These are phyloP conservation scores for Micractinium sp. DNA, from an alignment of 139 green algal species.

Conservation along the genomic window DNA sequence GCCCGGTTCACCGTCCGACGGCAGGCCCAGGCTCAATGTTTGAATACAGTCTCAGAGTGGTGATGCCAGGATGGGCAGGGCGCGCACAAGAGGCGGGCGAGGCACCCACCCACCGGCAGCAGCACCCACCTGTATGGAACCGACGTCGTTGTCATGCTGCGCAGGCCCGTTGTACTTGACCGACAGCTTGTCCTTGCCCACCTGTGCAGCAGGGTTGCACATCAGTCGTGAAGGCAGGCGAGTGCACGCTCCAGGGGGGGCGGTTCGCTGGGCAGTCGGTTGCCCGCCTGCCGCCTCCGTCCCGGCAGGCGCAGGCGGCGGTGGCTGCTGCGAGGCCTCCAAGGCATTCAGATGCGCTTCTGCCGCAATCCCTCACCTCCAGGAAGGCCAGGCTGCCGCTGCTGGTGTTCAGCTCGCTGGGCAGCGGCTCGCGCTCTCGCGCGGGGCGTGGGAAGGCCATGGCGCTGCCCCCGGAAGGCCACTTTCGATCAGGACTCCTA, in stretches of 20 bases:
- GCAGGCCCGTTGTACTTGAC: slow-evolving; percentile 73
- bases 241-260: no score
- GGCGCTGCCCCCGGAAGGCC: no score
- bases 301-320: not conserved
- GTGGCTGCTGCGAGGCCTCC: not conserved
- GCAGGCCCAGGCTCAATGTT: no score
- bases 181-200: slow-evolving; percentile 72
- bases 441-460: not conserved
- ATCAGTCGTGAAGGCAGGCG: not conserved
- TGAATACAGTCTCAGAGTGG: no score
- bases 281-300: not conserved
- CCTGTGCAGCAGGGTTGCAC: not conserved
- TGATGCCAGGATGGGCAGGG: no score
- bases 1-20: no score
- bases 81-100: no score
- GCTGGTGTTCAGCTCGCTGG: slow-evolving; percentile 64
- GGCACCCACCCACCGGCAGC: not conserved
- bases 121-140: slow-evolving; percentile 55
- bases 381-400: slow-evolving; percentile 62
- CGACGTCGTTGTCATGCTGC: slow-evolving; percentile 80
- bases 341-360: not conserved
- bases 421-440: slow-evolving; percentile 14
- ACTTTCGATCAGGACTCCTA: no score
- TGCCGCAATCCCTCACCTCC: slow-evolving; percentile 49
- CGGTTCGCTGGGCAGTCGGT: no score